Evolutionary conservation across 768 basidiomycete genomes (phyloP).

Genomic region (Boletus reticulatus): DNA sequence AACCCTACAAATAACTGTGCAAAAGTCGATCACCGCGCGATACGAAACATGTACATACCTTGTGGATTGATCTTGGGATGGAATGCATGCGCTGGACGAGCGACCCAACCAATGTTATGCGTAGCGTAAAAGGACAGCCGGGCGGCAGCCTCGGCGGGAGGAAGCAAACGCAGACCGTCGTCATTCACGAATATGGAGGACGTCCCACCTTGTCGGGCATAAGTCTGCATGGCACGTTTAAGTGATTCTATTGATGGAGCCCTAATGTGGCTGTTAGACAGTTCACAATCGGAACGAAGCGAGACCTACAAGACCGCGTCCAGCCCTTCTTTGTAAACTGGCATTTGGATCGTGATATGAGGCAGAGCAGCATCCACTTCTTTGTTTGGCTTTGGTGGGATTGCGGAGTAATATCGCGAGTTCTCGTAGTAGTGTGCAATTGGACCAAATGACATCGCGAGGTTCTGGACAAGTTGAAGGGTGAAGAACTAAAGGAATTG

Average conservation of each 20-base stretch:
- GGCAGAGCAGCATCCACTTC: slow-evolving; percentile 44
- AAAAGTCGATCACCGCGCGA: slow-evolving; percentile 35
- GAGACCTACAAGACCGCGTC: slow-evolving; percentile 47
- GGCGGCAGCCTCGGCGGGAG: slow-evolving; percentile 42
- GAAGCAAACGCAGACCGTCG: slow-evolving; percentile 56
- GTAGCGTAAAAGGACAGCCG: slow-evolving; percentile 54
- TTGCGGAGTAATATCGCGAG: slow-evolving; percentile 52
- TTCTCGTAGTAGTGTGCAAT: slow-evolving; percentile 51
- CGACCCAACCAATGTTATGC: slow-evolving; percentile 59
- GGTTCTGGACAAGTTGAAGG: slow-evolving; percentile 39
- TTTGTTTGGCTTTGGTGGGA: slow-evolving; percentile 42
- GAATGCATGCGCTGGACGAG: slow-evolving; percentile 49
- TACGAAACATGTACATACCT: slow-evolving; percentile 33
- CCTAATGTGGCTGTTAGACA: slow-evolving; percentile 16
- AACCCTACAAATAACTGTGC: slow-evolving; percentile 16
- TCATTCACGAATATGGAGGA: slow-evolving; percentile 60
- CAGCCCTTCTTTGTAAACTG: slow-evolving; percentile 57
- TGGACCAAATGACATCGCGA: slow-evolving; percentile 45
- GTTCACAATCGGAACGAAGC: neutral
- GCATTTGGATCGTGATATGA: slow-evolving; percentile 55
- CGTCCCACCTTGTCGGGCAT: slow-evolving; percentile 64
- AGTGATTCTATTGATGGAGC: slow-evolving; percentile 51
- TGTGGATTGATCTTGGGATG: slow-evolving; percentile 46
- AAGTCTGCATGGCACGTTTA: slow-evolving; percentile 61
- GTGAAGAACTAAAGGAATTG: slow-evolving; percentile 37